Base-by-base conservation (phyloP, 2,329 filamentous ascomycete genomes). In the Ascochyta viciae-villosae region DNA sequence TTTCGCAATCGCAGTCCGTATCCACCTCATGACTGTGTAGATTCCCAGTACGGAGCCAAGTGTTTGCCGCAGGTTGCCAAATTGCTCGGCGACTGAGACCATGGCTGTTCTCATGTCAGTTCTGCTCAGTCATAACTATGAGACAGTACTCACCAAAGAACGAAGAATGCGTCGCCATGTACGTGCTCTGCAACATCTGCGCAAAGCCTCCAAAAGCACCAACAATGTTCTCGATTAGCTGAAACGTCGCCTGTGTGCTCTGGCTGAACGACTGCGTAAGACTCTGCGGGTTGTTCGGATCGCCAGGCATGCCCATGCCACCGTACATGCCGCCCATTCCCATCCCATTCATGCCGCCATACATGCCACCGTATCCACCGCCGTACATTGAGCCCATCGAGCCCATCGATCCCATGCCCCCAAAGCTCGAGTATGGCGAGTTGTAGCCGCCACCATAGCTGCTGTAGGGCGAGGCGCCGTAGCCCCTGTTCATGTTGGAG, bases 181-280 rank as follows among this genome's bases (percentile, higher is more conserved):
- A 99, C 10, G 95, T 98, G 81, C 95, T 98, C 79, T 99, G 95
- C 26, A 99, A 84, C 95, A 99, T 99, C 81, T 99, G 95, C 12
- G 96, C 92, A 74, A 99, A 98, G 0, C 96, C 95, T 19, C 93
- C 93, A 81, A 99, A 99, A 2, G 95, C 93, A 23, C 92, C 91
- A 13, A 99, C 95, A 54, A 99, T 90, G 66, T 93, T 95, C 80
- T 99, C 95, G 47, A 99, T 92, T 84, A 99, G 92, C 81, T 98
- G 95, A 73, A 99, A 99, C 0, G 95, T 99, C 10, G 94, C 91
- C 68, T 95, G 91, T 0, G 96, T 99, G 80, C 90, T 95, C 76
- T 96, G 93, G 74, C 88, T 91, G 82, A 98, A 97, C 49, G 91
- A 89, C 73, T 96, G 91, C n/a, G 94, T 97, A 74, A 99, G 81